Conservation (phyloP, 2,329 filamentous ascomycete genomes). For the Tolypocladium ophioglossoides region DNA sequence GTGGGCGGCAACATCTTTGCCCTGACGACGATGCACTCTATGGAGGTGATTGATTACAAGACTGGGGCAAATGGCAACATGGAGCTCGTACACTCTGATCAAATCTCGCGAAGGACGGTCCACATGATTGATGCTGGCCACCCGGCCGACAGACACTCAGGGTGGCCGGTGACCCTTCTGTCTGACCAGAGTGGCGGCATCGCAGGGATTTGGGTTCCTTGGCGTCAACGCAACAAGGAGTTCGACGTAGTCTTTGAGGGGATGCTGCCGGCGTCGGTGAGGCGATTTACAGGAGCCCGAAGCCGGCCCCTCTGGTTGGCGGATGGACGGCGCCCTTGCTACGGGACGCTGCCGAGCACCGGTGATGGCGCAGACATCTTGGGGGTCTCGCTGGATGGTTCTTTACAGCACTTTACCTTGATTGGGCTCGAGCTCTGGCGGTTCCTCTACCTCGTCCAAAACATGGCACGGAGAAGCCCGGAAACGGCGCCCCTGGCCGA, state of each 20-base stretch:
- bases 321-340: constrained; percentile 21
- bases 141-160: constrained; percentile 11
- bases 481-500: constrained; percentile 30
- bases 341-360: constrained; percentile 31
- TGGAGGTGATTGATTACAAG: constrained; percentile 42
- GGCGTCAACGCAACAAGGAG: constrained; percentile 26
- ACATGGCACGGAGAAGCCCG: constrained; percentile 43
- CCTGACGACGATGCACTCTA: constrained; percentile 42
- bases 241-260: constrained; percentile 44
- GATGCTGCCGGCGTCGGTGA: constrained; percentile 42
- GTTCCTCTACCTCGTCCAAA: constrained; percentile 64
- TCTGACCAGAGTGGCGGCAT: constrained; percentile 36
- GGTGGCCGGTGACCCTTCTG: constrained; percentile 34
- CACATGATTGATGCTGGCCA: constrained; percentile 37
- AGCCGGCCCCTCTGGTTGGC: constrained; percentile 43
- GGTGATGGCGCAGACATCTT: constrained; percentile 42
- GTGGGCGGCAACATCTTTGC: constrained; percentile 37
- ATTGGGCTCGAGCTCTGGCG: constrained; percentile 52
- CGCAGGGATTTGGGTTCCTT: constrained; percentile 40
- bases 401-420: constrained; percentile 58
- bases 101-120: constrained; percentile 28
- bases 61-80: constrained; percentile 24
- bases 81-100: constrained; percentile 33
- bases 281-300: constrained; percentile 41
- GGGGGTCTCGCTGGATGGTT: constrained; percentile 59